These are phyloP conservation scores for Diplogelasinospora grovesii DNA, from an alignment of 495 filamentous ascomycete genomes.

Conservation along the genomic window DNA sequence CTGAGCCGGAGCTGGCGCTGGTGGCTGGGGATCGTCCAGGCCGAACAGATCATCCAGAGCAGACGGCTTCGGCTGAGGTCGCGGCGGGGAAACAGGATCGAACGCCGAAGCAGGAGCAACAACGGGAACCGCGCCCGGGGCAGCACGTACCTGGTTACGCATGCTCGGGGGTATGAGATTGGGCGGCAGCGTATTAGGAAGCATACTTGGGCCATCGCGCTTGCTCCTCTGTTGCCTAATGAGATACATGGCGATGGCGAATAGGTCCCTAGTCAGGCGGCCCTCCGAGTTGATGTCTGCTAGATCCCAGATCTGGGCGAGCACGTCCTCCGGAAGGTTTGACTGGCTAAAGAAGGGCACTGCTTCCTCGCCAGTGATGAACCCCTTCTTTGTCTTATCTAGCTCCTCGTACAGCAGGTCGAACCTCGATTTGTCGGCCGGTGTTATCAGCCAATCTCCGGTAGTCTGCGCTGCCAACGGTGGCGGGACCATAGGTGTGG, in stretches of 20 bases:
- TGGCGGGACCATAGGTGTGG: too few relatives aligned
- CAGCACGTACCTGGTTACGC: conserved; percentile 58
- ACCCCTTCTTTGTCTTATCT: conserved; percentile 70
- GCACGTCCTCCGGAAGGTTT: conserved; percentile 75
- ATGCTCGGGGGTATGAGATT: conserved; percentile 85
- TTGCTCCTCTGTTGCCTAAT: conserved; percentile 80
- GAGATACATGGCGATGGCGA: conserved; percentile 96
- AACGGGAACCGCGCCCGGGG: conserved; percentile 40
- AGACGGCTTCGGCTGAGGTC: conserved; percentile 50
- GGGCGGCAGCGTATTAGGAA: conserved; percentile 70
- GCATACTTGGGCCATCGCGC: conserved; percentile 46
- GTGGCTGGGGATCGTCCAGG: conserved; percentile 60
- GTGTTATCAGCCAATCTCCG: conserved; percentile 76
- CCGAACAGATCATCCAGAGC: conserved; percentile 90
- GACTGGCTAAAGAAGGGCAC: conserved; percentile 91
- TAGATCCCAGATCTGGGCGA: conserved; percentile 97
- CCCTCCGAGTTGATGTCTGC: conserved; percentile 91
- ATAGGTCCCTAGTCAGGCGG: conserved; percentile 77
- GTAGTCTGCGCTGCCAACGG: conserved; percentile 55
- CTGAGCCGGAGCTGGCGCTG: conserved; percentile 48
- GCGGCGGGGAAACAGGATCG: conserved; percentile 38
- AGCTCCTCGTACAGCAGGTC: conserved; percentile 77
- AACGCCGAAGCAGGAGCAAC: conserved; percentile 38
- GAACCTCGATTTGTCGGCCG: conserved; percentile 78
- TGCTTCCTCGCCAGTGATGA: conserved; percentile 90